A percentile compares a stretch with the other conserved stretches of the same genome.
Conservation (phyloP, 202 grass and related monocot species). For the Setaria italica region DNA sequence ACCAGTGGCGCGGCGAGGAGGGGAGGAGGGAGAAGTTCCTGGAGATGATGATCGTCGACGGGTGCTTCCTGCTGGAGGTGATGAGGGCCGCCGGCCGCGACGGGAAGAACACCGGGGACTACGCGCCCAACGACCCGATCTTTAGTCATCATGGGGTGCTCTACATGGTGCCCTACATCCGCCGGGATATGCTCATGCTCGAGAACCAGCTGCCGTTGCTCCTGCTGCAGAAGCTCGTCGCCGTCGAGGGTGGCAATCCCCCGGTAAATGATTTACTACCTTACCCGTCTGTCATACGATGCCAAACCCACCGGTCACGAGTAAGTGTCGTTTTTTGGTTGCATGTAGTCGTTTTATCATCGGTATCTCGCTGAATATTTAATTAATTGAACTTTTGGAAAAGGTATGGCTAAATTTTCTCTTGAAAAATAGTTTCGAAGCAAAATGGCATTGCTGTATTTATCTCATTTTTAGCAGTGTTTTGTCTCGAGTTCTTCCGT, state of each 20-base stretch:
- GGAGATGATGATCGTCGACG: conserved; percentile 21
- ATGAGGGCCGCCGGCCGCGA: not conserved
- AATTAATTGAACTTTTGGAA: too few relatives aligned
- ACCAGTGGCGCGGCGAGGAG: conserved; percentile 30
- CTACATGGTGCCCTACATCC: conserved; percentile 27
- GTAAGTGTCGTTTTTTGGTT: too few relatives aligned
- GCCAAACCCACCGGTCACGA: too few relatives aligned
- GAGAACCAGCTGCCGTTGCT: conserved; percentile 36
- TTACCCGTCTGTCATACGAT: too few relatives aligned
- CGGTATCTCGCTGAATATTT: too few relatives aligned
- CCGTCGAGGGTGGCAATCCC: not conserved
- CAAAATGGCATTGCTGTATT: too few relatives aligned
- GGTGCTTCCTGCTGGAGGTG: conserved; percentile 37
- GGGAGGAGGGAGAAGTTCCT: conserved; percentile 33
- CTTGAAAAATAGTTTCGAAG: too few relatives aligned
- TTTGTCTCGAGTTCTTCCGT: too few relatives aligned
- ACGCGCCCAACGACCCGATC: conserved; percentile 1
- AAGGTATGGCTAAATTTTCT: too few relatives aligned
- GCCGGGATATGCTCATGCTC: conserved; percentile 31
- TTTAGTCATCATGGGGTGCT: conserved; percentile 7
- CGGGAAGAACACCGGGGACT: not conserved
- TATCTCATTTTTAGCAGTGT: not conserved
- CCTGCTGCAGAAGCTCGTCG: not conserved
- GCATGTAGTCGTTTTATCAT: too few relatives aligned
- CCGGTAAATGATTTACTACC: not conserved